Conservation (phyloP, 2,329 filamentous ascomycete species). For the Sporothrix inflata region DNA sequence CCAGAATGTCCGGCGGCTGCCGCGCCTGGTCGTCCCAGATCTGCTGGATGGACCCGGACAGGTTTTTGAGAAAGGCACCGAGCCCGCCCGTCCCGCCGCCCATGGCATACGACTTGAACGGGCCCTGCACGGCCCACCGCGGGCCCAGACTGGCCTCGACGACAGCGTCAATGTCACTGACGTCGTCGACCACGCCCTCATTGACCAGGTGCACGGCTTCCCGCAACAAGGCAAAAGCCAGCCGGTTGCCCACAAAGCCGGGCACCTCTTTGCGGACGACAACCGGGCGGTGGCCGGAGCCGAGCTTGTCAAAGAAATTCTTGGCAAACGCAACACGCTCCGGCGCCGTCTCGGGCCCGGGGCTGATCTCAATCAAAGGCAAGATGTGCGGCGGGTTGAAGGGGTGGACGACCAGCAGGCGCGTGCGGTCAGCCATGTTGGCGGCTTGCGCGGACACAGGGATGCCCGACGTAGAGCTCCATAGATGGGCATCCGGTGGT, state of each 20-base stretch:
- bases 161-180: constrained; percentile 37
- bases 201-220: constrained; percentile 44
- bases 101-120: constrained; percentile 27
- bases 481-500: constrained; percentile 43
- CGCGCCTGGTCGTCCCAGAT: constrained; percentile 20
- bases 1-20: not conserved
- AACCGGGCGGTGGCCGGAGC: constrained; percentile 46
- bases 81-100: constrained; percentile 25
- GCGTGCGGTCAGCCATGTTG: constrained; percentile 38
- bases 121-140: constrained; percentile 29
- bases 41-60: constrained; percentile 13
- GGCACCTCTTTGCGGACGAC: constrained; percentile 47
- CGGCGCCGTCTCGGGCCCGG: constrained; percentile 40
- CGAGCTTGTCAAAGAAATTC: constrained; percentile 42
- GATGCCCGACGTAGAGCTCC: constrained; percentile 46
- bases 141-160: constrained; percentile 28
- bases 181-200: constrained; percentile 39
- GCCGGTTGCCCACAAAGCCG: constrained; percentile 51
- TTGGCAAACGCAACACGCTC: constrained; percentile 39
- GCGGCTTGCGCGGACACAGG: constrained; percentile 40
- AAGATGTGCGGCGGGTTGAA: constrained; percentile 55
- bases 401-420: constrained; percentile 50
- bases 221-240: constrained; percentile 46
- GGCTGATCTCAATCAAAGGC: constrained; percentile 52
- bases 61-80: not conserved